phyloP scores from a whole-genome alignment of 208 protist genomes.

The Tetramitus jugosus region DNA sequence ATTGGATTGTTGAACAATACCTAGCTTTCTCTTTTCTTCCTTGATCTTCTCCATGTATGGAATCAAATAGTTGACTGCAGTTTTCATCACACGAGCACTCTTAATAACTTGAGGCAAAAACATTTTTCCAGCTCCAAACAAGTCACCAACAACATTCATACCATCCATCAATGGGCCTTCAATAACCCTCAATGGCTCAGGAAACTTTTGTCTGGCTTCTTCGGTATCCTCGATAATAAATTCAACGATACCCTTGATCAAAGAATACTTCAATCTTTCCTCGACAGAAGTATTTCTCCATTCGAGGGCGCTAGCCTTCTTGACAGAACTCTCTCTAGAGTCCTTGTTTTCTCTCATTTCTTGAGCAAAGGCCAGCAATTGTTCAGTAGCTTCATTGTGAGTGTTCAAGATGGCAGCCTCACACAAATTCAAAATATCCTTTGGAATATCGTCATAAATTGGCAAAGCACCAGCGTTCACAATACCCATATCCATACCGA shows the following conservation, averaged over 20 bases:
- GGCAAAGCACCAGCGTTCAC: slow-evolving; percentile 86
- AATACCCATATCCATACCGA: slow-evolving; percentile 92
- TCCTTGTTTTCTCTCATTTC: slow-evolving; percentile 44
- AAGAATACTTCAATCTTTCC: slow-evolving; percentile 71
- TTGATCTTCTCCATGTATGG: slow-evolving; percentile 88
- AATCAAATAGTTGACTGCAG: slow-evolving; percentile 85
- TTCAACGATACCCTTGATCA: slow-evolving; percentile 89
- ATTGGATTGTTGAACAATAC: slow-evolving; percentile 21
- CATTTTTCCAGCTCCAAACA: slow-evolving; percentile 94
- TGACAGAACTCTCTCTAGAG: slow-evolving; percentile 29
- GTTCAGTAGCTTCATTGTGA: slow-evolving; percentile 64
- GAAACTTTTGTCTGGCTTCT: slow-evolving; percentile 63
- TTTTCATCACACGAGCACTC: slow-evolving; percentile 90
- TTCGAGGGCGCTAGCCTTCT: slow-evolving; percentile 52
- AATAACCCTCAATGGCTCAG: slow-evolving; percentile 65
- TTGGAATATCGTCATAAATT: slow-evolving; percentile 84
- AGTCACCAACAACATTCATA: slow-evolving; percentile 86
- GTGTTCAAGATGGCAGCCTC: slow-evolving; percentile 86
- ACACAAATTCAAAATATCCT: slow-evolving; percentile 61
- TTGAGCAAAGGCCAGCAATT: slow-evolving; percentile 71
- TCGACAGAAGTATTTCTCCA: slow-evolving; percentile 70
- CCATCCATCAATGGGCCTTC: slow-evolving; percentile 89
- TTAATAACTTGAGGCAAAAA: slow-evolving; percentile 94
- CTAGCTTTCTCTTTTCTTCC: slow-evolving; percentile 30
- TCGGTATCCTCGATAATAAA: slow-evolving; percentile 82